Percentiles rank a stretch among this genome's conserved stretches.
Evolutionary conservation across 306 rosid genomes (phyloP).

Genomic region (Ammopiptanthus mongolicus): DNA sequence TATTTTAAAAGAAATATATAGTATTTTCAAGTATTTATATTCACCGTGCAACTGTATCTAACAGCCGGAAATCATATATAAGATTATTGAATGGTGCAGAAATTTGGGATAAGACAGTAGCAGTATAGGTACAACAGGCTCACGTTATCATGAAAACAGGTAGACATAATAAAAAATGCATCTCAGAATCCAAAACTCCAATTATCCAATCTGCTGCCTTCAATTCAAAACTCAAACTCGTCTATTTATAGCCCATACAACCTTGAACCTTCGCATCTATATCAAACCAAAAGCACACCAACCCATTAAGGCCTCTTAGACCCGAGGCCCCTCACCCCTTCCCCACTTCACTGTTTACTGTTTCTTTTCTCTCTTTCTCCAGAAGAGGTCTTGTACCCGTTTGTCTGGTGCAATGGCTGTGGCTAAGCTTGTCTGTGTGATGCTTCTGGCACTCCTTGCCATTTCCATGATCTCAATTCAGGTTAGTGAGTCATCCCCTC

Average conservation of each 20-base stretch:
- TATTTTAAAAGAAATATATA: too few relatives aligned
- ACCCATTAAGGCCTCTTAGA: constrained; percentile 8
- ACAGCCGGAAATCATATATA: neutral
- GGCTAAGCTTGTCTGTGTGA: constrained; percentile 39
- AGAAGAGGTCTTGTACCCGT: neutral
- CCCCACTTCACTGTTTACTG: neutral
- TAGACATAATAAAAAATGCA: neutral
- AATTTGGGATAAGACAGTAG: neutral
- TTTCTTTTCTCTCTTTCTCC: neutral
- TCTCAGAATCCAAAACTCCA: neutral
- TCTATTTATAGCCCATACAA: constrained; percentile 37
- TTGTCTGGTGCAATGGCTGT: constrained; percentile 4
- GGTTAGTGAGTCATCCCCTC: constrained; percentile 14
- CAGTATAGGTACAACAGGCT: neutral
- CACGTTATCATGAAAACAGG: neutral
- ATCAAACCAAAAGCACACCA: constrained; percentile 26
- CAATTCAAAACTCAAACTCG: neutral
- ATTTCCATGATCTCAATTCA: constrained; percentile 43
- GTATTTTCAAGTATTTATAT: neutral
- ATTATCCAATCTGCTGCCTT: neutral
- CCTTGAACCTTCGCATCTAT: constrained; percentile 6
- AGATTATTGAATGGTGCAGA: neutral
- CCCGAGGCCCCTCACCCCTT: neutral
- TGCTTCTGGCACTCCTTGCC: constrained; percentile 45
- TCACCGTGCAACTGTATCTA: neutral